A percentile compares a stretch with the other conserved stretches of the same genome.
These are phyloP conservation scores for Malania oleifera DNA, from an alignment of 164 flowering plant species.

Conservation along the genomic window DNA sequence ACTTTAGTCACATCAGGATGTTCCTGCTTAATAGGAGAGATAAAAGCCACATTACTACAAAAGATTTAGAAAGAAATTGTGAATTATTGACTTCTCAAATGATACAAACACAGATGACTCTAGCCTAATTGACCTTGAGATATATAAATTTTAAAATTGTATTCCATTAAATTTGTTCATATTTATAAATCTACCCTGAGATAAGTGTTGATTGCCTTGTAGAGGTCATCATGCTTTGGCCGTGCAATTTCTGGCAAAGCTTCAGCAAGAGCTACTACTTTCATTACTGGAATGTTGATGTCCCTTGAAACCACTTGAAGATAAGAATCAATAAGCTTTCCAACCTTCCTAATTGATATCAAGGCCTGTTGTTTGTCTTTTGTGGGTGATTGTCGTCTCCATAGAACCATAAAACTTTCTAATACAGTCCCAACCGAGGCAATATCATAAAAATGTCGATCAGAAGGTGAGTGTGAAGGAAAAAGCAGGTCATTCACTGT, in stretches of 20 bases:
- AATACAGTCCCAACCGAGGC: conserved; percentile 51
- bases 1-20: conserved; percentile 63
- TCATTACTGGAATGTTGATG: conserved; percentile 42
- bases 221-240: conserved; percentile 66
- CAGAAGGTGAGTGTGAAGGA: conserved; percentile 31
- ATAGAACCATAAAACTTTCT: conserved; percentile 48
- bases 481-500: conserved; percentile 48
- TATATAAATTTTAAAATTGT: too few relatives aligned
- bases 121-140: too few relatives aligned
- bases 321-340: conserved; percentile 67
- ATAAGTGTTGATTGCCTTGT: conserved; percentile 74
- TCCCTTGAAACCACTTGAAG: conserved; percentile 67
- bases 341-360: conserved; percentile 42
- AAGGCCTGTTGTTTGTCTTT: conserved; percentile 22
- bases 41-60: not conserved
- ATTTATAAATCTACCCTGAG: conserved; percentile 52
- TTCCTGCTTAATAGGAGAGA: conserved; percentile 29
- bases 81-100: too few relatives aligned
- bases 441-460: conserved; percentile 37
- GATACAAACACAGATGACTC: too few relatives aligned
- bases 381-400: conserved; percentile 32
- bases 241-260: conserved; percentile 61
- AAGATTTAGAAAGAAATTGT: too few relatives aligned
- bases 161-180: too few relatives aligned
- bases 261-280: conserved; percentile 57